A percentile compares a stretch with the other conserved stretches of the same genome.
phyloP scores from a whole-genome alignment of 2,329 filamentous ascomycete species.

The Pyrenochaeta sp. region DNA sequence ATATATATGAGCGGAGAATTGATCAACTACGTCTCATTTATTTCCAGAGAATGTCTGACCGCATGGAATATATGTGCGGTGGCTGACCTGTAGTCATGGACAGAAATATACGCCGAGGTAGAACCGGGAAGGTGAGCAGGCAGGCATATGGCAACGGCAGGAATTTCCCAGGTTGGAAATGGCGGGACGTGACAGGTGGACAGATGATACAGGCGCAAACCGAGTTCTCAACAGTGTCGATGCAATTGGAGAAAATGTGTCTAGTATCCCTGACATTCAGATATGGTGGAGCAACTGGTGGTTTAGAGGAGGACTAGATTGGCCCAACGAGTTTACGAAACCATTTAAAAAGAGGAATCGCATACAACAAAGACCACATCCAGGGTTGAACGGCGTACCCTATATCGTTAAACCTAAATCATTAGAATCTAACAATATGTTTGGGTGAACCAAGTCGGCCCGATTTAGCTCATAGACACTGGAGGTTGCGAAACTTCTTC shows the following conservation, averaged over 20 bases:
- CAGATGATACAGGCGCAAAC: too few relatives aligned
- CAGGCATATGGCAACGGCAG: background rate
- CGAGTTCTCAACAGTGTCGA: conserved; percentile 1
- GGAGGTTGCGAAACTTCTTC: too few relatives aligned
- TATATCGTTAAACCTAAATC: too few relatives aligned
- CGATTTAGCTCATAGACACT: too few relatives aligned
- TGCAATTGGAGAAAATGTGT: conserved; percentile 2
- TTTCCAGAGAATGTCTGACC: conserved; percentile 4
- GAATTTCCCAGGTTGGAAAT: conserved; percentile 5
- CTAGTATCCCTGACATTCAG: background rate
- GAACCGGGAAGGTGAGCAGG: conserved; percentile 1
- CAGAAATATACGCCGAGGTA: conserved; percentile 1
- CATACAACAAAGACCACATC: too few relatives aligned
- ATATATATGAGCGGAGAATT: background rate
- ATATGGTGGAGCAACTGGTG: conserved; percentile 7
- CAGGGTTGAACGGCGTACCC: too few relatives aligned
- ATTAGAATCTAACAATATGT: too few relatives aligned
- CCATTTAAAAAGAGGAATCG: background rate
- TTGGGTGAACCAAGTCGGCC: too few relatives aligned
- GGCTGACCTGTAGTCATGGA: conserved; percentile 4
- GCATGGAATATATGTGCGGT: conserved; percentile 7
- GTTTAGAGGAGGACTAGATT: conserved; percentile 1
- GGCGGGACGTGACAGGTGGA: background rate
- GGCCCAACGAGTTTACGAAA: background rate
- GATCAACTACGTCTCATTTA: background rate